Conservation (phyloP, 257 asterid species). For the Salvia rosmarinus region DNA sequence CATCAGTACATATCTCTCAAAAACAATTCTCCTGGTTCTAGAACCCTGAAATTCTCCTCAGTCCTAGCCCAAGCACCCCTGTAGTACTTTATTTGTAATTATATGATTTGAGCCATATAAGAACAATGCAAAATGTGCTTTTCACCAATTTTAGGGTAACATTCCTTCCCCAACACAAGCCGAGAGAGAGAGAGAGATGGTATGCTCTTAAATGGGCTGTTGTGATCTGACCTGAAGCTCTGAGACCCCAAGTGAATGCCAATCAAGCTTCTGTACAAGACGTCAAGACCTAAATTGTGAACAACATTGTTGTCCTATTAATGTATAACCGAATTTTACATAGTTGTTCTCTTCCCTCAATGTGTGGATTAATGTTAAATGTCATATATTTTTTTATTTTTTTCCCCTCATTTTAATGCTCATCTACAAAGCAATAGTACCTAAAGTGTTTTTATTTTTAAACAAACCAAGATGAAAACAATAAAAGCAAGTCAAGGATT, state of each 20-base stretch:
- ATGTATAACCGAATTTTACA: background rate
- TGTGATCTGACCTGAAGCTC: conserved; percentile 7
- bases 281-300: background rate
- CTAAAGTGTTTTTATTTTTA: background rate
- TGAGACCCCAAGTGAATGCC: conserved; percentile 10
- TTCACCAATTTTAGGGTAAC: background rate
- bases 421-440: conserved; percentile 6
- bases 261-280: conserved; percentile 12
- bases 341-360: background rate
- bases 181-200: background rate
- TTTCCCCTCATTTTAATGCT: background rate
- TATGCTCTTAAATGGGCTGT: conserved; percentile 7
- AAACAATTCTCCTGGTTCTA: background rate
- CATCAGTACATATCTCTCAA: conserved; percentile 1
- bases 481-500: conserved; percentile 23
- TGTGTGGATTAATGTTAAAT: background rate
- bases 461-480: background rate
- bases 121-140: background rate
- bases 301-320: background rate
- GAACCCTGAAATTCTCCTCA: background rate
- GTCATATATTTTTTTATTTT: background rate
- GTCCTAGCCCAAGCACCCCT: background rate
- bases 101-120: background rate
- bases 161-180: conserved; percentile 1
- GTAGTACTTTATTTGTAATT: background rate